A percentile compares a stretch with the other conserved stretches of the same genome.
These are phyloP conservation scores for Teratosphaeriaceae sp. DNA, from an alignment of 2,329 filamentous ascomycete species.

Conservation along the genomic window DNA sequence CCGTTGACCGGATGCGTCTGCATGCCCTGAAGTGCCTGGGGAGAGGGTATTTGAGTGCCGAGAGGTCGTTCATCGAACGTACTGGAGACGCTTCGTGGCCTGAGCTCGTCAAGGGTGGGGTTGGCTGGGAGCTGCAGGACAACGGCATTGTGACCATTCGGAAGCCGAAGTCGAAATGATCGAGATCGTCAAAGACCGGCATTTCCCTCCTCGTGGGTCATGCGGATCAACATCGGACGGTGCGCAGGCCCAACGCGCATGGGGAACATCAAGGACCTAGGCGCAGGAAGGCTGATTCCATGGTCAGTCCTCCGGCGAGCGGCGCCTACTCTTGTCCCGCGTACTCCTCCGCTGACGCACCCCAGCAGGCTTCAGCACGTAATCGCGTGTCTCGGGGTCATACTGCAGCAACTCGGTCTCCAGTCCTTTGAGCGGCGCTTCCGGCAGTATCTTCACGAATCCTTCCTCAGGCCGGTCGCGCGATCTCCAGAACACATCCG, in stretches of 20 bases:
- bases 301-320: slow-evolving; percentile 4
- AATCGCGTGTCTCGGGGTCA: slow-evolving; percentile 18
- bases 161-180: slow-evolving; percentile 43
- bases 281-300: no score
- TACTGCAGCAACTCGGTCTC: slow-evolving; percentile 34
- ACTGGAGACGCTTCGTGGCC: slow-evolving; percentile 65
- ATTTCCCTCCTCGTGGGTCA: no score
- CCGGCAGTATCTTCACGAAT: slow-evolving; percentile 30
- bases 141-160: slow-evolving; percentile 68
- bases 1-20: slow-evolving; percentile 64
- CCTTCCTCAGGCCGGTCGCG: slow-evolving; percentile 11
- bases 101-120: slow-evolving; percentile 60
- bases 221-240: no score
- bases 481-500: slow-evolving; percentile 38
- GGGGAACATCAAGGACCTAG: no score
- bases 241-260: no score
- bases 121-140: slow-evolving; percentile 76
- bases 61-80: slow-evolving; percentile 61
- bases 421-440: slow-evolving; percentile 38
- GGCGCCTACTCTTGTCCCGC: slow-evolving; percentile 6
- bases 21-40: slow-evolving; percentile 84
- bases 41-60: slow-evolving; percentile 69
- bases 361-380: slow-evolving; percentile 16
- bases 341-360: slow-evolving; percentile 16
- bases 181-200: neutral